Base-by-base conservation (phyloP, 768 basidiomycete genomes). In the Gymnopilus dilepis region DNA sequence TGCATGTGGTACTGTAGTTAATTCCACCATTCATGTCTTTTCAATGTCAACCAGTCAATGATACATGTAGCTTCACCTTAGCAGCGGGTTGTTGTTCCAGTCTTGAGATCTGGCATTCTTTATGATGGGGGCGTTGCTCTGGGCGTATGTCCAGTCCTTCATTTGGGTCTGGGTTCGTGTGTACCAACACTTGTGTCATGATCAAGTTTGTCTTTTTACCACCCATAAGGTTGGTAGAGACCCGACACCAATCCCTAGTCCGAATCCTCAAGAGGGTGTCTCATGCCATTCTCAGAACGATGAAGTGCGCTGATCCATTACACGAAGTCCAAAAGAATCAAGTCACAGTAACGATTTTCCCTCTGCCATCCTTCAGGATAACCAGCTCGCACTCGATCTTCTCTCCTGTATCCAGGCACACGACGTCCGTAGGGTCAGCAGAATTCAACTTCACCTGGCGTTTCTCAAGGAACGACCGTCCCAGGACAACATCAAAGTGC, bases 401-500 rank as follows among this genome's bases (percentile, higher is more conserved):
- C 77, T 97, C 95, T 6, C 92, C 93, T 0, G 90, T 93, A 71
- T 99, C 97, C 76, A 94, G 83, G 70, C 96, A 97, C 2, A 93
- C 86, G 13, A 99, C 89, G 66, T 91, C 87, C 9, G 97, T 99
- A 38, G 88, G 89, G 72, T 99, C 97, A 40, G 89, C 78, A 0
- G 89, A 78, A 70, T 91, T 93, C 30, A 86, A 87, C 73, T 89
- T 90, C 65, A 99, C 87, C 70, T 90, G 90, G 66, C 94, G 81
- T 69, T 83, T 88, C 81, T 91, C 91, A 63, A 90, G 86, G 69
- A 97, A 95, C 22, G 87, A 88, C 24, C 96, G 82, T 1, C 96
- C 96, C 6, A 99, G 84, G 4, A 99, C 91, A 48, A 98, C 92
- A 68, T 97, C 95, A 74, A 99, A 99, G 70, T 98, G 95, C 0